phyloP scores from a whole-genome alignment of 2,329 filamentous ascomycete genomes.

The Laburnicola sp. region DNA sequence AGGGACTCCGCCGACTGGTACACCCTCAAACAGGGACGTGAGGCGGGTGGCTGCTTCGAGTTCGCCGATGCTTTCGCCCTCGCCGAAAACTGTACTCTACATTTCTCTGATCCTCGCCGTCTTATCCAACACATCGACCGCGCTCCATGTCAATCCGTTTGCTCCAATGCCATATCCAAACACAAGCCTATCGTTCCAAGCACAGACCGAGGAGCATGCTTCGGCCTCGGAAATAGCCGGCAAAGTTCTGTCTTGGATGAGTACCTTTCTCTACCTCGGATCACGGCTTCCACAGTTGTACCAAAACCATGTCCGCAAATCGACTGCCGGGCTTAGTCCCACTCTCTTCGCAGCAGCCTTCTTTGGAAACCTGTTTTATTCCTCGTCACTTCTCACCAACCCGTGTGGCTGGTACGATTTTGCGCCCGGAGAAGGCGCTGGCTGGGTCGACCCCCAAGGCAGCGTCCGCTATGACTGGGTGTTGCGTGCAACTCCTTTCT shows the following conservation, averaged over 20 bases:
- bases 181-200: constrained; percentile 20
- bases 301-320: constrained; percentile 66
- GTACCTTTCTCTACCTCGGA: constrained; percentile 47
- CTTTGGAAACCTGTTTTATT: constrained; percentile 70
- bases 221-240: constrained; percentile 43
- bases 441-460: constrained; percentile 62
- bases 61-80: constrained; percentile 47
- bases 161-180: constrained; percentile 21
- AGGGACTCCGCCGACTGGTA: constrained; percentile 18
- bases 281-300: constrained; percentile 61
- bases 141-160: constrained; percentile 33
- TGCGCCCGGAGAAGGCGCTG: constrained; percentile 56
- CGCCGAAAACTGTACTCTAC: constrained; percentile 52
- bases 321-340: constrained; percentile 65
- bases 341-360: constrained; percentile 68
- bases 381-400: constrained; percentile 63
- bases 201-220: constrained; percentile 8
- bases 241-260: constrained; percentile 49
- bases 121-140: constrained; percentile 42
- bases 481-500: constrained; percentile 63
- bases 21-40: constrained; percentile 34
- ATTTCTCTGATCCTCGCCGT: constrained; percentile 52
- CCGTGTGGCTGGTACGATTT: constrained; percentile 65
- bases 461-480: constrained; percentile 61
- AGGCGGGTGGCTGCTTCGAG: constrained; percentile 42